Percentiles rank a stretch among this genome's conserved stretches.
Evolutionary conservation across 306 rosid genomes (phyloP).

Genomic region (Prunus padus): DNA sequence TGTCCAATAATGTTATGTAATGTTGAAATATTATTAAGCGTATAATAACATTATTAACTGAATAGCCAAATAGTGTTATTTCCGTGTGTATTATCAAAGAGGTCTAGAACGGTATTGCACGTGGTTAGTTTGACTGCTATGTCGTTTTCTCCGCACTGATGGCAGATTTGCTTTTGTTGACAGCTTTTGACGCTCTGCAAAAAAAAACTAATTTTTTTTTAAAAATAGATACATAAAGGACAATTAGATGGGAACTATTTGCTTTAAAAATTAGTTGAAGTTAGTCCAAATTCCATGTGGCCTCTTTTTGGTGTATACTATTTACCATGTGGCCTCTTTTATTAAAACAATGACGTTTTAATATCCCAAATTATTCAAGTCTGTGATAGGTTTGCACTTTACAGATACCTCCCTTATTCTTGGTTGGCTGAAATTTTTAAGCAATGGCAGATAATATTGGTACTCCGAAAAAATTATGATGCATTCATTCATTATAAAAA

Average conservation of each 20-base stretch:
- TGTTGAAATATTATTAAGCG: too few relatives aligned
- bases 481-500: too few relatives aligned
- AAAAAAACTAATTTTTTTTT: too few relatives aligned
- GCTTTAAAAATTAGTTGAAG: background rate
- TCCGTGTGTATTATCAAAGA: background rate
- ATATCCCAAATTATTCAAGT: background rate
- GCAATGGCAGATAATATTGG: too few relatives aligned
- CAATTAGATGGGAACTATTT: background rate
- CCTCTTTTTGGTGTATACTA: background rate
- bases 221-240: background rate
- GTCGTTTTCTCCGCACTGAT: background rate
- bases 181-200: background rate
- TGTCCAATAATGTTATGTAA: too few relatives aligned
- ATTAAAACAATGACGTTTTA: background rate
- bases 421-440: too few relatives aligned
- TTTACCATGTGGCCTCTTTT: background rate
- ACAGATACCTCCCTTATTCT: background rate
- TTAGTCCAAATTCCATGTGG: background rate
- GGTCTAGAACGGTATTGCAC: background rate
- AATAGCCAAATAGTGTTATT: too few relatives aligned
- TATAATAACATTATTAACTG: fast-evolving
- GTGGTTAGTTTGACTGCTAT: background rate
- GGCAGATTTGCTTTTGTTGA: slow-evolving; percentile 3
- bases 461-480: too few relatives aligned
- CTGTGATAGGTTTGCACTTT: background rate